Base-by-base conservation (phyloP, 192 early-diverging fungal genomes). In the Haplosporangium gracile region DNA sequence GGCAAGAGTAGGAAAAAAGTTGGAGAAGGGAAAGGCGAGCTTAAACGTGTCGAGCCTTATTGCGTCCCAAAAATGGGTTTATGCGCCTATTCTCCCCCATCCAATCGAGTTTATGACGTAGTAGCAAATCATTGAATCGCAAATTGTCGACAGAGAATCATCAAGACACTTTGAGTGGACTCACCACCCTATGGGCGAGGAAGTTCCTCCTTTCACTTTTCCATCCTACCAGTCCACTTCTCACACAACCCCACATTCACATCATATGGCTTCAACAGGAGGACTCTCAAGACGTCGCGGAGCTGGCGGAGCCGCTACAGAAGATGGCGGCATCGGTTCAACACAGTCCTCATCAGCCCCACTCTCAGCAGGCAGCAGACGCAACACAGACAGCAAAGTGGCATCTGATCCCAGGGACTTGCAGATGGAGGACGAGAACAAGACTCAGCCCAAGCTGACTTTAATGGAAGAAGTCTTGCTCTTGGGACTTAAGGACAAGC, bases 401-500 rank as follows among this genome's bases (percentile, higher is more conserved):
- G 92, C 89, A 13, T 89, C 84, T 63, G 92, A 93, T 84, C 92
- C 92, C 71, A 87, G 91, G 43, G 92, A 93, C 75, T 42, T 89
- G 42, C 87, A 90, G 72, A 86, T 86, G 78, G 92, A 93, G 69
- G 89, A 91, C 60, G 82, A 89, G 77, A 88, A 91, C 74, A 90
- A 92, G 76, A 89, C 89, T 49, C 86, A 90, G 43, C 95, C 95
- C 8, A 89, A 92, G 88, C 89, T 99, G 70, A 99, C 97, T 26
- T 89, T 99, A 43, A 94, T 99, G 94, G 98, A 99, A 80, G 98
- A 99, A 82, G 94, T 98, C 29, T 85, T 99, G 70, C 90, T 99
- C 72, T 80, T 99, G 65, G 98, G 98, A 29, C 90, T 99, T 63
- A 99, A 99, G 88, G 98, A 99, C 89, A 93, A 91, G 72, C 95